Conservation (phyloP, 768 basidiomycete genomes). For the Tulasnella sp. region DNA sequence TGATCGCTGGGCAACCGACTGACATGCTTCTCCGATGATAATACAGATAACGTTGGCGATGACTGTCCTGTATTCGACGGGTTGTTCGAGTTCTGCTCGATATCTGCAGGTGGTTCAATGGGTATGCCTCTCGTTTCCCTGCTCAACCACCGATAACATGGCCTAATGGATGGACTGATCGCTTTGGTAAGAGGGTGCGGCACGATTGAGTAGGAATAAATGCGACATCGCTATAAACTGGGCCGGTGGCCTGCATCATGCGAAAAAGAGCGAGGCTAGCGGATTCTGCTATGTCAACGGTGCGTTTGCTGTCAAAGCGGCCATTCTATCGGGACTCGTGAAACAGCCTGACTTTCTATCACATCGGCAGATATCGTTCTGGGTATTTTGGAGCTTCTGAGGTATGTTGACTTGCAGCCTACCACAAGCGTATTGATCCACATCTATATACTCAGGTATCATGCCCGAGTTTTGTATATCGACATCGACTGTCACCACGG, state of each 20-base stretch:
- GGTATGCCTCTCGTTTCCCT: conserved; percentile 46
- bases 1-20: neutral
- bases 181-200: conserved; percentile 74
- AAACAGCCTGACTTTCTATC: neutral
- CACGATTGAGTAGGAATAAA: conserved; percentile 88
- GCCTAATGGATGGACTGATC: neutral
- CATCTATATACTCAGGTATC: conserved; percentile 54
- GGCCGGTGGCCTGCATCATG: conserved; percentile 97
- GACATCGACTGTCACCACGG: conserved; percentile 99
- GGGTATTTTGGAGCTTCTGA: conserved; percentile 86
- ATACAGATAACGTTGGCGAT: conserved; percentile 89
- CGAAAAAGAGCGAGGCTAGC: conserved; percentile 97
- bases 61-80: conserved; percentile 99
- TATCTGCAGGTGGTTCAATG: conserved; percentile 99
- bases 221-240: conserved; percentile 99
- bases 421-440: neutral
- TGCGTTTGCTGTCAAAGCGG: conserved; percentile 30
- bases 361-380: conserved; percentile 82
- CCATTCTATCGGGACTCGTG: neutral
- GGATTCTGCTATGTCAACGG: conserved; percentile 99
- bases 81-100: conserved; percentile 96
- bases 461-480: conserved; percentile 90
- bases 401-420: conserved; percentile 39
- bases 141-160: neutral
- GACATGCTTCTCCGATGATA: neutral